Evolutionary conservation across 2,329 filamentous ascomycete species (phyloP).

Genomic region (Hymenoscyphus salicellus): DNA sequence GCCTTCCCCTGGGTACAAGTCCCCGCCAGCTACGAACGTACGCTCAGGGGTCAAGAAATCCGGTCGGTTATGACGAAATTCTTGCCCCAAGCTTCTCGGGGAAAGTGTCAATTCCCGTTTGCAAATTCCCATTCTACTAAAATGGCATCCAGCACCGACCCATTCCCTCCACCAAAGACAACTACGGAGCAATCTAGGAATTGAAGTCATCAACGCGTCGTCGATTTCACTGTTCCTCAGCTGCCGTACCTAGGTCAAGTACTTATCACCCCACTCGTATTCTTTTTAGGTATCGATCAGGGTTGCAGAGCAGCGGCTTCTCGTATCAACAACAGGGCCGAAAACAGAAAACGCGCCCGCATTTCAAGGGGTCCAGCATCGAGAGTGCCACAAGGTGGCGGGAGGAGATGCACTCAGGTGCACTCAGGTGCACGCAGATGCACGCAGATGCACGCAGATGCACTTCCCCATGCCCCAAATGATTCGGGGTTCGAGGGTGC

Average conservation of each 20-base stretch:
- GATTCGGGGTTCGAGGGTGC: not conserved
- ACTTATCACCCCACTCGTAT: not conserved
- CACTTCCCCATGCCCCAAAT: not conserved
- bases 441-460: not conserved
- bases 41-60: too few species aligned
- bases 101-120: not conserved
- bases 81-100: not conserved
- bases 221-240: too few species aligned
- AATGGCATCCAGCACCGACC: not conserved
- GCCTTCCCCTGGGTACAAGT: too few species aligned
- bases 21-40: not conserved
- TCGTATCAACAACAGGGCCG: constrained; percentile 4
- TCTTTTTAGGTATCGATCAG: not conserved
- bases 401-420: not conserved
- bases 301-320: not conserved
- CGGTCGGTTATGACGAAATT: not conserved
- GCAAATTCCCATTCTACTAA: not conserved
- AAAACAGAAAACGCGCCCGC: not conserved
- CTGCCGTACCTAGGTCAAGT: not conserved
- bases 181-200: not conserved
- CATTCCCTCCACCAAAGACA: not conserved
- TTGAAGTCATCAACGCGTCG: not conserved
- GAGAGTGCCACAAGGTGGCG: constrained; percentile 3
- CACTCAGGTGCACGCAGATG: not conserved
- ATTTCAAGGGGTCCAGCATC: not conserved